Base-by-base conservation (phyloP, 768 basidiomycete genomes). In the Boletus bicolor region DNA sequence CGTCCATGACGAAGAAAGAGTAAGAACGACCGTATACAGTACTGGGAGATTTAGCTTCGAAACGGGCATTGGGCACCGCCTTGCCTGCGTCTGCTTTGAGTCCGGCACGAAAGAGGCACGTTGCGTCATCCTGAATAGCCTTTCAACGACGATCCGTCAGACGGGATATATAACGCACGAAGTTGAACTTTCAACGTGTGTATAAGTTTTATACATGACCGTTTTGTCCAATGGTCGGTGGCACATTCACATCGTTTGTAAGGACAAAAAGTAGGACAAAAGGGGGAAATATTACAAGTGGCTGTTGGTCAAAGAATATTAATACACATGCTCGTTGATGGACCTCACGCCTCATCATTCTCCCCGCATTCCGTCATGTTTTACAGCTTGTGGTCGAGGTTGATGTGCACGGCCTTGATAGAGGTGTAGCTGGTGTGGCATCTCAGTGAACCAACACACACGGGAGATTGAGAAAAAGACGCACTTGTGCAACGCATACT, bases 401-500 rank as follows among this genome's bases (percentile, higher is more conserved):
- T 85, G 65, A 87, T 73, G 59, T 87, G 66, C 7, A 67, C 62
- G 0, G 59, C 54, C 55, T 67, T 67, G 51, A 67, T 59, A 5
- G 47, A 36, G 1, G 66, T 64, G 51, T 67, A 68, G 51, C 67
- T 67, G 34, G 11, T 15, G 10, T 8, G 3, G 36, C 11, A 1
- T 9, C 1, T 54, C 26, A 46, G 24, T 21, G 10, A 21, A 28
- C 26, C 2, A 6, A 38, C n/a, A 17, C 24, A 38, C 11, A 44
- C 7, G 21, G 53, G 8, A 14, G 24, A 19, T 11, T 4, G 3
- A 28, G 19, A 19, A 49, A 47, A 52, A 21, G 38, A 76, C 80
- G 17, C 56, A 82, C 81, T 78, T 79, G 42, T 74, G 69, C 53
- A 82, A 60, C 14, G 88, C 91, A 69, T 92, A 89, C 57, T 89